These are phyloP conservation scores for Papiliotrema fonsecae DNA, from an alignment of 1,284 basidiomycete genomes.

Conservation along the genomic window DNA sequence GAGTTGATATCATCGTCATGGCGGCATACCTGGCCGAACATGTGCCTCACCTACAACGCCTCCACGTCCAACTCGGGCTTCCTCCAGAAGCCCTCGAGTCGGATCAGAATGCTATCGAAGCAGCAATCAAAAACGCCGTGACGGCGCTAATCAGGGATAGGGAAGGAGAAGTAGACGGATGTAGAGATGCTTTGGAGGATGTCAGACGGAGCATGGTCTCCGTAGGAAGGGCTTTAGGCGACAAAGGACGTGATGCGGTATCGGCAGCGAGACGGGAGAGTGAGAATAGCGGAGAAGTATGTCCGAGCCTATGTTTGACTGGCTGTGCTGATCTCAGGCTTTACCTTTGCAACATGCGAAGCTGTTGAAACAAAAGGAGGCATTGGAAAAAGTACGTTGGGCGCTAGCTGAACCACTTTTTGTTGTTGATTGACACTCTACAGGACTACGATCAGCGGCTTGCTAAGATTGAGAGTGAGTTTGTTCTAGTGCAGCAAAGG, in stretches of 20 bases:
- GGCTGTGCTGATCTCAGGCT: conserved; percentile 3
- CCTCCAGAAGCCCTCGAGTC: conserved; percentile 29
- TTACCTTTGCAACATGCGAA: conserved; percentile 36
- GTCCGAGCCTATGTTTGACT: not conserved
- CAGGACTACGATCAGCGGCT: conserved; percentile 39
- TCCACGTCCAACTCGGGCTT: conserved; percentile 39
- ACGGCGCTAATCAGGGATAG: conserved; percentile 33
- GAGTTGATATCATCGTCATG: too few relatives aligned
- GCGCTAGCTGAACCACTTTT: not conserved
- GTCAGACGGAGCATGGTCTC: conserved; percentile 23
- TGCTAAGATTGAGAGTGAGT: conserved; percentile 28
- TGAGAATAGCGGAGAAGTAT: conserved; percentile 18
- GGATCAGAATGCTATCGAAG: conserved; percentile 38
- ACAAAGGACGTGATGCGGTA: conserved; percentile 30
- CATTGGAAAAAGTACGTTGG: conserved; percentile 28
- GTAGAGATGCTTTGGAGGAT: conserved; percentile 32
- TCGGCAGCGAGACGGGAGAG: conserved; percentile 22
- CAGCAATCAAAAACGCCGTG: conserved; percentile 37
- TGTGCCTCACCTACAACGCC: conserved; percentile 32
- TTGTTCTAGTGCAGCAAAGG: too few relatives aligned
- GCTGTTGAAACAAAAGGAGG: conserved; percentile 27
- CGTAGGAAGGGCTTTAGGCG: conserved; percentile 34
- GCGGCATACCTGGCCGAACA: conserved; percentile 42
- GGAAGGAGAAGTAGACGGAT: conserved; percentile 40
- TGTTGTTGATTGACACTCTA: conserved; percentile 4